These are phyloP conservation scores for Pistacia atlantica DNA, from an alignment of 345 rosid species.

Conservation along the genomic window DNA sequence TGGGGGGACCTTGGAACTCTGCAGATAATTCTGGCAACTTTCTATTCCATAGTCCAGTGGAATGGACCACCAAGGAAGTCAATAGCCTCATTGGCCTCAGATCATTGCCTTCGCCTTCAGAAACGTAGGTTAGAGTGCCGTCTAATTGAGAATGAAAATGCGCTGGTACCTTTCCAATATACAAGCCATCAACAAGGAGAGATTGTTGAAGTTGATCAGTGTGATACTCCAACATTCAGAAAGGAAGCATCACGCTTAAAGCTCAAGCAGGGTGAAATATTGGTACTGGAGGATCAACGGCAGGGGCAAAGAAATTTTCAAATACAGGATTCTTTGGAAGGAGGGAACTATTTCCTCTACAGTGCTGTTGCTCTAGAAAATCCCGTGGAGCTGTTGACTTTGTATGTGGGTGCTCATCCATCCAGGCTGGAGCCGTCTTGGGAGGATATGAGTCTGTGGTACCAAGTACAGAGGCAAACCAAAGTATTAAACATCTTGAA, in stretches of 20 bases:
- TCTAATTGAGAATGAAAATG: constrained; percentile 36
- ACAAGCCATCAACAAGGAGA: constrained; percentile 41
- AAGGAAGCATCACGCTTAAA: constrained; percentile 36
- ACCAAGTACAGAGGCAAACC: constrained; percentile 70
- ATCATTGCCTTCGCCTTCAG: constrained; percentile 54
- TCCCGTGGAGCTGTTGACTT: constrained; percentile 38
- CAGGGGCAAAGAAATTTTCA: constrained; percentile 50
- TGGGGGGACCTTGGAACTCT: constrained; percentile 69
- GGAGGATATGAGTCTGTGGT: constrained; percentile 75
- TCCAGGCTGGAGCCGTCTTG: constrained; percentile 65
- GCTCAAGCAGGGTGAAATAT: constrained; percentile 44
- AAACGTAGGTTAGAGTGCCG: constrained; percentile 49
- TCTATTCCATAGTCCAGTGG: constrained; percentile 55
- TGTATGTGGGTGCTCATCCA: constrained; percentile 61
- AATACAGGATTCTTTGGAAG: constrained; percentile 45
- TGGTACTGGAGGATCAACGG: constrained; percentile 50
- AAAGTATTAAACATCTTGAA: constrained; percentile 61
- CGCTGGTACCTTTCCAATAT: constrained; percentile 36
- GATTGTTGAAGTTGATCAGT: constrained; percentile 43
- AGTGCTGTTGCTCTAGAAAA: constrained; percentile 41
- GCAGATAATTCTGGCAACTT: constrained; percentile 56
- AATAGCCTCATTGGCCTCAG: constrained; percentile 48
- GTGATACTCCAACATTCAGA: constrained; percentile 26
- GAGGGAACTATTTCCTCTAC: constrained; percentile 48
- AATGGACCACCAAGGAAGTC: constrained; percentile 57